These are phyloP conservation scores for Passalora sequoiae DNA, from an alignment of 2,329 filamentous ascomycete genomes.

Conservation along the genomic window DNA sequence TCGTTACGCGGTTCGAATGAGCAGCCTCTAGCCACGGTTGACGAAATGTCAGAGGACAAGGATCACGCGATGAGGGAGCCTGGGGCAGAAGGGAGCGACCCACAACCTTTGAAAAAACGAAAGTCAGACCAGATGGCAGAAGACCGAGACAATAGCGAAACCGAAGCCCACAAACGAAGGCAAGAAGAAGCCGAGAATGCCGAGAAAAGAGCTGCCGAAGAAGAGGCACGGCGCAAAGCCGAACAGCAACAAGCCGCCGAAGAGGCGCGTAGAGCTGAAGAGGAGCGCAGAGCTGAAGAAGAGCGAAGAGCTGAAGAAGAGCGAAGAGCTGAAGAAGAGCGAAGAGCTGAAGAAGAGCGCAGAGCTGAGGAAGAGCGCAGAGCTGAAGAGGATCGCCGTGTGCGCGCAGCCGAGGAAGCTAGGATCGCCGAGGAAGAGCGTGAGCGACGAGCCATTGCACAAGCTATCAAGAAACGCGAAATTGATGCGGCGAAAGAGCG, in stretches of 20 bases:
- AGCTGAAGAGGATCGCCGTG: conserved; percentile 24
- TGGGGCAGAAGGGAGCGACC: conserved; percentile 15
- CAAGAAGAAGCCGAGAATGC: conserved; percentile 24
- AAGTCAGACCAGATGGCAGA: no score
- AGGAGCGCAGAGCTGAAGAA: conserved; percentile 26
- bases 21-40: conserved; percentile 21
- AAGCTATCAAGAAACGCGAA: conserved; percentile 17
- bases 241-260: not conserved
- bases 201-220: conserved; percentile 19
- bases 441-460: conserved; percentile 3
- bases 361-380: conserved; percentile 25
- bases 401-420: conserved; percentile 17
- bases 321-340: conserved; percentile 23
- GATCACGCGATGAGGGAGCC: conserved; percentile 16
- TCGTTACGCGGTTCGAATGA: conserved; percentile 23
- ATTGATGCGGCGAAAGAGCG: conserved; percentile 20
- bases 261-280: conserved; percentile 21
- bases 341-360: conserved; percentile 15
- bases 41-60: conserved; percentile 22
- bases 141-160: no score
- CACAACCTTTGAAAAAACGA: no score
- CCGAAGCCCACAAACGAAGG: conserved; percentile 17
- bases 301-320: conserved; percentile 18
- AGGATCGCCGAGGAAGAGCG: conserved; percentile 24
- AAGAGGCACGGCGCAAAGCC: conserved; percentile 16